Conservation (phyloP, 768 basidiomycete species). For the Piloderma croceum region DNA sequence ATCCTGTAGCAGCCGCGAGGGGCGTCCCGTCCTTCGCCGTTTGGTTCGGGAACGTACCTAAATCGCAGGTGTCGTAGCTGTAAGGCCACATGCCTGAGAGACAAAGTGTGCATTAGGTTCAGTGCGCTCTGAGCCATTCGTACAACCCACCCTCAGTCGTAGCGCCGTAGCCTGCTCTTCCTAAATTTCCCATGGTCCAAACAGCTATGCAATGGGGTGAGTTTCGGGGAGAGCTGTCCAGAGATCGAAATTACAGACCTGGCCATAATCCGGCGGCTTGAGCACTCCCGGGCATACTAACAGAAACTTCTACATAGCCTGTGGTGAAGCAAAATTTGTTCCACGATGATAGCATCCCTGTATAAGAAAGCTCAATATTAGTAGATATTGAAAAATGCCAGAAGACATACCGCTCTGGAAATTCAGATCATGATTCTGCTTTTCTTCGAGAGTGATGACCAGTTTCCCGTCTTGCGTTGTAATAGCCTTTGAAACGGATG, state of each 20-base stretch:
- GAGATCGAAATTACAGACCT: constrained; percentile 51
- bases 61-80: constrained; percentile 78
- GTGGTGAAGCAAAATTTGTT: constrained; percentile 95
- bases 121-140: constrained; percentile 1
- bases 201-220: constrained; percentile 32
- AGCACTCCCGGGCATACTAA: constrained; percentile 67
- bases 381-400: constrained; percentile 1
- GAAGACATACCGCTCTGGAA: constrained; percentile 64
- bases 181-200: constrained; percentile 81
- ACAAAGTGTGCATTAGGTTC: constrained; percentile 2
- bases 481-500: constrained; percentile 46
- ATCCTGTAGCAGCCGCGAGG: constrained; percentile 49
- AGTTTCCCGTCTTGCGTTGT: constrained; percentile 76
- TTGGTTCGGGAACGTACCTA: constrained; percentile 83
- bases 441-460: constrained; percentile 73
- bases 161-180: constrained; percentile 85
- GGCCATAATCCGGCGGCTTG: constrained; percentile 79
- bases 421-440: constrained; percentile 70
- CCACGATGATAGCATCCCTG: constrained; percentile 78
- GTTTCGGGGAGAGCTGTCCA: too few species aligned
- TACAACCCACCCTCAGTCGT: constrained; percentile 67
- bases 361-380: constrained; percentile 8
- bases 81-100: constrained; percentile 66
- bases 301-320: constrained; percentile 79
- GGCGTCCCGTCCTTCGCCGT: constrained; percentile 57